A percentile compares a stretch with the other conserved stretches of the same genome.
phyloP scores from a whole-genome alignment of 768 basidiomycete species.

The Jaapia argillacea region DNA sequence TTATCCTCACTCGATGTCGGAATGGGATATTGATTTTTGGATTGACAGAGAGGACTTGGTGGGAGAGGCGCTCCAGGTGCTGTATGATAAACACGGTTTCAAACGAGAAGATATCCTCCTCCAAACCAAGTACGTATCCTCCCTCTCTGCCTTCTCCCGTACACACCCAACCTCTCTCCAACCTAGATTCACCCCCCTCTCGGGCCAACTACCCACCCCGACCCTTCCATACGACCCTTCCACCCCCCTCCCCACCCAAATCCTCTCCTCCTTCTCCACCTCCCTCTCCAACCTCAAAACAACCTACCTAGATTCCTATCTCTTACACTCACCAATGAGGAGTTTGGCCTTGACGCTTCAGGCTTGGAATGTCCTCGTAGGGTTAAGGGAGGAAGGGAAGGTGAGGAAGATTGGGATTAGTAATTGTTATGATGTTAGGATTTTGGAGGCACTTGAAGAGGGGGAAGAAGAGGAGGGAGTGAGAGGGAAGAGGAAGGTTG shows the following conservation, averaged over 20 bases:
- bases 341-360: slow-evolving; percentile 50
- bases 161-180: neutral
- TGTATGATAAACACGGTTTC: slow-evolving; percentile 43
- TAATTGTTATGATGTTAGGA: slow-evolving; percentile 58
- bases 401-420: slow-evolving; percentile 63
- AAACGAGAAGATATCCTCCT: slow-evolving; percentile 57
- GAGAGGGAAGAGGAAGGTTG: too few species aligned
- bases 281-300: slow-evolving; percentile 66
- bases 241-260: slow-evolving; percentile 44
- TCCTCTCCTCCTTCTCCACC: slow-evolving; percentile 46
- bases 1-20: neutral
- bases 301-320: slow-evolving; percentile 66
- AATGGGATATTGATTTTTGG: slow-evolving; percentile 1
- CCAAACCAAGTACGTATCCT: neutral
- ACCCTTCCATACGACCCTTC: slow-evolving; percentile 66
- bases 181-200: slow-evolving; percentile 59
- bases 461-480: slow-evolving; percentile 36
- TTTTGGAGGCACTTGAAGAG: slow-evolving; percentile 46
- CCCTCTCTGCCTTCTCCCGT: neutral
- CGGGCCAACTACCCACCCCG: slow-evolving; percentile 60
- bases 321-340: slow-evolving; percentile 68
- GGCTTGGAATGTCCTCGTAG: slow-evolving; percentile 57
- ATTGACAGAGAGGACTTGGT: slow-evolving; percentile 64
- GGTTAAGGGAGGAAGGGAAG: slow-evolving; percentile 55
- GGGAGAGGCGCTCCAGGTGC: slow-evolving; percentile 66